phyloP scores from a whole-genome alignment of 768 basidiomycete genomes.

The Collybia sordida region DNA sequence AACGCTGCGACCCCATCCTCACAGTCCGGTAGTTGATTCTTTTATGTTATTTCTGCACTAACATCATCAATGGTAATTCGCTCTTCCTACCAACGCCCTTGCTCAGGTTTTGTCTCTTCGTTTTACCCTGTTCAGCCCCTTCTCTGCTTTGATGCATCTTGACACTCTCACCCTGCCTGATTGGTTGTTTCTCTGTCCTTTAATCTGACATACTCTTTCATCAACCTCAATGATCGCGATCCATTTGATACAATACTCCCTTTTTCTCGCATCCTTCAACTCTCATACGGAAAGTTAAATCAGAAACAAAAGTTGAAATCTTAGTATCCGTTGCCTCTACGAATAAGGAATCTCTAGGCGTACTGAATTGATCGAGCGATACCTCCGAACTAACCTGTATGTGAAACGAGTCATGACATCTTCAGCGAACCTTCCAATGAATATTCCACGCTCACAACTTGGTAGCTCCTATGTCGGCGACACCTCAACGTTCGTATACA shows the following conservation, averaged over 20 bases:
- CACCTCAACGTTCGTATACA: too few relatives aligned
- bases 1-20: constrained; percentile 51
- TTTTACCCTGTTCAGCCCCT: constrained; percentile 3
- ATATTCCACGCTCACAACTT: too few relatives aligned
- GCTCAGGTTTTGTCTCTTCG: neutral
- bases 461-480: too few relatives aligned
- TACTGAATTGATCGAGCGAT: neutral
- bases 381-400: too few relatives aligned
- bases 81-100: neutral
- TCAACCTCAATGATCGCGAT: neutral
- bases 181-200: neutral
- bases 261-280: too few relatives aligned
- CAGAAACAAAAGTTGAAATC: too few relatives aligned
- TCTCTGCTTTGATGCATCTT: constrained; percentile 17
- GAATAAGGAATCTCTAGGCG: neutral
- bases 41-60: neutral
- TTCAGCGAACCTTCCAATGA: too few relatives aligned
- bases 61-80: constrained; percentile 1
- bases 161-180: constrained; percentile 11
- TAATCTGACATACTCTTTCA: constrained; percentile 9
- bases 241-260: too few relatives aligned
- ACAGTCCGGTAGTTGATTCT: constrained; percentile 29
- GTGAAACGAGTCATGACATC: too few relatives aligned
- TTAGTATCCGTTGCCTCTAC: neutral
- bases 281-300: too few relatives aligned